Base-by-base conservation (phyloP, 2,329 filamentous ascomycete genomes). In the Fusarium dimerum region DNA sequence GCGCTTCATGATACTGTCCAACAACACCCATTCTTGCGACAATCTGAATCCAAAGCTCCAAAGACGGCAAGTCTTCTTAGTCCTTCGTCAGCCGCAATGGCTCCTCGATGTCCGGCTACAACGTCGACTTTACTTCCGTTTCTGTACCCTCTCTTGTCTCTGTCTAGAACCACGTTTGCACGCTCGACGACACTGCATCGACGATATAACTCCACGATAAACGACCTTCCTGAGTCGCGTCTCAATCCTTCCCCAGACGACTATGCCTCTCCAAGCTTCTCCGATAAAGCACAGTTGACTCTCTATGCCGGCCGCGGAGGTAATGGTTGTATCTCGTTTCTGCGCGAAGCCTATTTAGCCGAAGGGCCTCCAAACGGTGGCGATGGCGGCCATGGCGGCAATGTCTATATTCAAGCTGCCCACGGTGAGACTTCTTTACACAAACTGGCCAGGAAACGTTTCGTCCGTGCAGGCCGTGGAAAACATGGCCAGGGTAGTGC, bases 281-380 rank as follows among this genome's bases (percentile, higher is more conserved):
- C 90, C 50, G 94, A 99, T 73, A 88, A 90, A 69, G 92, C 92
- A 50, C 83, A 84, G 8, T 73, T 97, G 29, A 89, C 84, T 0
- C 73, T 97, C 3, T 82, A 88, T 62, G 89, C 92, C 16, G 94
- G 94, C 9, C 75, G 79, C 2, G 94, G 94, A 26, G 94, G 94
- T 9, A 87, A 94, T 67, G 94, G 94, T 57, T 99, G 94, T 68
- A 90, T 97, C 46, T 94, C 94, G 0, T 99, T 97, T 69, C 76
- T 95, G 41, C 87, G 93, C 17, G 94, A 99, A 66, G 93, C 93
- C 57, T 97, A 89, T 71, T 80, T 97, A 30, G 84, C 87, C 42
- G 87, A 96, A 59, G 94, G 94, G 0, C 94, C 94, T 11, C 85
- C 94, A 10, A 97, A 99, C 71, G 94, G 94, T 45, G 94, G 94